A percentile compares a stretch with the other conserved stretches of the same genome.
These are phyloP conservation scores for Bryoglossum gracile DNA, from an alignment of 495 filamentous ascomycete species.

Conservation along the genomic window DNA sequence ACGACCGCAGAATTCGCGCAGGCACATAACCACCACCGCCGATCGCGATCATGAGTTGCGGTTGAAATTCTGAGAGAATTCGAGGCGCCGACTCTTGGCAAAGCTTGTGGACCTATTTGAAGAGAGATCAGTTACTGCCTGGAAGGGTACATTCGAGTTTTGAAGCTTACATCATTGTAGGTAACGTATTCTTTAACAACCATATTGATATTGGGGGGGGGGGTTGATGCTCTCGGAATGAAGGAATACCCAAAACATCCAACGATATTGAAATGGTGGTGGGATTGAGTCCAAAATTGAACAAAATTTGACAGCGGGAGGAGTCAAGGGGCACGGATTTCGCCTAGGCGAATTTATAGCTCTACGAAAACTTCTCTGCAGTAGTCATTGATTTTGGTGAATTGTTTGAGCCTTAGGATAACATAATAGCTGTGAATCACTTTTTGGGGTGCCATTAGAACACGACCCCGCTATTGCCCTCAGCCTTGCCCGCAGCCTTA, in stretches of 20 bases:
- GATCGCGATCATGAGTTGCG: slow-evolving; percentile 97
- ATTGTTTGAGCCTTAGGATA: background rate
- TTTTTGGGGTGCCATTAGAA: no score
- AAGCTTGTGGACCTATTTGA: slow-evolving; percentile 81
- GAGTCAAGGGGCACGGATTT: slow-evolving; percentile 6
- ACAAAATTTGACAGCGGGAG: slow-evolving; percentile 2
- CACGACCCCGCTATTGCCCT: background rate
- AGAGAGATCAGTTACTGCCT: slow-evolving; percentile 25
- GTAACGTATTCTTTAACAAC: slow-evolving; percentile 88
- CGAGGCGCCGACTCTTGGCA: slow-evolving; percentile 75
- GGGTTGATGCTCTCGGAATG: background rate
- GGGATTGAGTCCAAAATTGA: slow-evolving; percentile 2
- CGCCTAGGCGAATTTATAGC: slow-evolving; percentile 1
- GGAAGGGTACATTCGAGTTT: slow-evolving; percentile 5
- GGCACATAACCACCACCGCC: slow-evolving; percentile 97
- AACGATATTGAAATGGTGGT: slow-evolving; percentile 1
- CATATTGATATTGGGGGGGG: slow-evolving; percentile 44
- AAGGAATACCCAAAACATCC: background rate
- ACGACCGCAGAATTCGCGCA: slow-evolving; percentile 93
- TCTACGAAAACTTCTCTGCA: background rate
- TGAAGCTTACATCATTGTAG: slow-evolving; percentile 75
- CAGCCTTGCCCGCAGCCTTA: slow-evolving; percentile 7
- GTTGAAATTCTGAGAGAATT: slow-evolving; percentile 78
- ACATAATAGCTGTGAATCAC: no score
- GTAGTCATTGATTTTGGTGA: background rate